A percentile compares a stretch with the other conserved stretches of the same genome.
Conservation (phyloP, 176 grass and related monocot genomes). For the Bromus sterilis region DNA sequence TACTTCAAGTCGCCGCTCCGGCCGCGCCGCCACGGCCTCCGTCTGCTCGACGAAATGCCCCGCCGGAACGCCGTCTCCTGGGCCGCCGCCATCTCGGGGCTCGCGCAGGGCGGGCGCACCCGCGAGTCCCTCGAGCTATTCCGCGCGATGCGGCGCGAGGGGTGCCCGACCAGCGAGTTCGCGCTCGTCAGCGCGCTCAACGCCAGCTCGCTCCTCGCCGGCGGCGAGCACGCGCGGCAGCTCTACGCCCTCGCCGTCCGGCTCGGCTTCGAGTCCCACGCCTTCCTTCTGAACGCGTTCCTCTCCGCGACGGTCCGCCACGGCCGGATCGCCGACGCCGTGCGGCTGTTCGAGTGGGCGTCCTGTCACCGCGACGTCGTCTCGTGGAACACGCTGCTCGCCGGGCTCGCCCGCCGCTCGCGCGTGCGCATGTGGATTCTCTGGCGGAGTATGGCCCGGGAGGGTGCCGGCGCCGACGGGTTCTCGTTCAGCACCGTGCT, state of each 20-base stretch:
- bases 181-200: slow-evolving; percentile 57
- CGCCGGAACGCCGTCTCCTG: slow-evolving; percentile 48
- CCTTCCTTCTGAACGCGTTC: slow-evolving; percentile 59
- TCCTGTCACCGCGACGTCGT: slow-evolving; percentile 20
- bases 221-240: slow-evolving; percentile 1
- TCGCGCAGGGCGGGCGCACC: slow-evolving; percentile 23
- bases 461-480: slow-evolving; percentile 25
- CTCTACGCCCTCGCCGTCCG: slow-evolving; percentile 32
- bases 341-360: slow-evolving; percentile 21
- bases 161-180: slow-evolving; percentile 49
- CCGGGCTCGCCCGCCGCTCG: slow-evolving; percentile 27
- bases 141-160: slow-evolving; percentile 25
- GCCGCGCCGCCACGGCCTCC: slow-evolving; percentile 18
- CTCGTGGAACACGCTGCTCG: slow-evolving; percentile 62
- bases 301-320: slow-evolving; percentile 40
- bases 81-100: slow-evolving; percentile 40
- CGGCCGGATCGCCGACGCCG: slow-evolving; percentile 24
- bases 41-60: slow-evolving; percentile 65
- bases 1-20: slow-evolving; percentile 28
- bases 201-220: slow-evolving; percentile 27
- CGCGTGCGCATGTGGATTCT: slow-evolving; percentile 26
- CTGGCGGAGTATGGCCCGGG: slow-evolving; percentile 42
- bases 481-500: slow-evolving; percentile 64
- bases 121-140: slow-evolving; percentile 39
- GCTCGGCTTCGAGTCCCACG: slow-evolving; percentile 43